These are phyloP conservation scores for Platanus orientalis DNA, from an alignment of 164 flowering plant genomes.

Conservation along the genomic window DNA sequence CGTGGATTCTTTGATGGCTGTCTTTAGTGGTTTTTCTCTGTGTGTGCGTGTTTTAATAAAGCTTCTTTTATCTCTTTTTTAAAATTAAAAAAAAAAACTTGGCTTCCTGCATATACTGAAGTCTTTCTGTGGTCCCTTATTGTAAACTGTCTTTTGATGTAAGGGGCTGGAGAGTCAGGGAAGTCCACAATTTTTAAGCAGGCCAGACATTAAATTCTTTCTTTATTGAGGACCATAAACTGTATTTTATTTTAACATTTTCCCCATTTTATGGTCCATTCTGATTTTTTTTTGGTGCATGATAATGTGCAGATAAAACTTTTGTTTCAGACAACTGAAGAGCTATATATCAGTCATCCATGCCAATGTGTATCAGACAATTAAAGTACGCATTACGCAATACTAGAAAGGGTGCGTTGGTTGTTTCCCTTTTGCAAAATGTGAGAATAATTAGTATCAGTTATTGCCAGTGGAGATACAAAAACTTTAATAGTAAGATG, in stretches of 20 bases:
- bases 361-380: slow-evolving; percentile 98
- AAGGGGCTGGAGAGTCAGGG: slow-evolving; percentile 97
- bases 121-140: background rate
- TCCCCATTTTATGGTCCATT: too few relatives aligned
- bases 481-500: background rate
- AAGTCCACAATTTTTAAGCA: slow-evolving; percentile 98
- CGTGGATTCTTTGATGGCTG: too few relatives aligned
- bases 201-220: slow-evolving; percentile 46
- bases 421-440: slow-evolving; percentile 52
- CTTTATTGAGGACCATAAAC: background rate
- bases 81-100: too few relatives aligned
- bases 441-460: slow-evolving; percentile 15
- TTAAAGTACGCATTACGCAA: slow-evolving; percentile 96
- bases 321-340: slow-evolving; percentile 85
- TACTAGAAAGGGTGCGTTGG: slow-evolving; percentile 87
- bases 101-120: too few relatives aligned
- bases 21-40: too few relatives aligned
- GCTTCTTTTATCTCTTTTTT: too few relatives aligned
- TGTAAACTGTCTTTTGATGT: slow-evolving; percentile 10
- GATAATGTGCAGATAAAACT: slow-evolving; percentile 74
- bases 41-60: too few relatives aligned
- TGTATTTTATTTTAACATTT: too few relatives aligned
- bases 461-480: slow-evolving; percentile 6
- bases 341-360: slow-evolving; percentile 84
- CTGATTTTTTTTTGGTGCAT: slow-evolving; percentile 5